Base-by-base conservation (phyloP, 768 basidiomycete genomes). In the Kwoniella dejecticola region DNA sequence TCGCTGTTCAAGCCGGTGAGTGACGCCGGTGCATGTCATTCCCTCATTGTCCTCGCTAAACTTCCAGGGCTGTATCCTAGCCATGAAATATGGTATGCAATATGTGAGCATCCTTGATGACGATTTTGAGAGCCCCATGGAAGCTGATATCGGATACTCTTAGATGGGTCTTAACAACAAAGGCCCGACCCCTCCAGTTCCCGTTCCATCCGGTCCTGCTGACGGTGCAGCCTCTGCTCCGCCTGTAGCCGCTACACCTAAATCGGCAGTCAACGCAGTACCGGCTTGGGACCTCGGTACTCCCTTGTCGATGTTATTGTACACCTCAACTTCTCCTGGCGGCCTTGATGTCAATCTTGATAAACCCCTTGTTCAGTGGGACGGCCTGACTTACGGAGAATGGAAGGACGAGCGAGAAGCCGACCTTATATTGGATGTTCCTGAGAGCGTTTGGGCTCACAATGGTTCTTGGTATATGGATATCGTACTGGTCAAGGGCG, bases 391-490 rank as follows among this genome's bases (percentile, higher is more conserved):
- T 1, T 79, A 74, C 57, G 77, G 77, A 2, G 58, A 76, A 40
- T 79, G 67, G 67, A 72, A 75, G 33, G 71, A 74, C 23, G 63
- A 67, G n/a, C 63, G 73, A 23, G 68, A 66, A n/a, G 65, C 57
- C 10, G 71, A 77, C 33, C 59, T 79, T 3, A 36, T 64, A 23
- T 56, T 79, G 17, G 71, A 74, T 19, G 69, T 79, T 15, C 76
- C 76, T 2, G 64, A 70, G 40, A 57, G 52, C n/a, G 77, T 77
- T 0, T 40, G 70, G 27, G 45, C 50, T 19, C 31, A 65, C 30
- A 79, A 79, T 50, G 76, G 68, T 3, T 72, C 60, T 33, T 74
- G 67, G 70, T 79, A 66, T 62, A 69, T 75, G 56, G 76, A 79
- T 40, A 53, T 77, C 26, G 55, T 70, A 11, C 64, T 79, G 11